Conservation (phyloP, 2,329 filamentous ascomycete species). For the Nigrospora oryzae region DNA sequence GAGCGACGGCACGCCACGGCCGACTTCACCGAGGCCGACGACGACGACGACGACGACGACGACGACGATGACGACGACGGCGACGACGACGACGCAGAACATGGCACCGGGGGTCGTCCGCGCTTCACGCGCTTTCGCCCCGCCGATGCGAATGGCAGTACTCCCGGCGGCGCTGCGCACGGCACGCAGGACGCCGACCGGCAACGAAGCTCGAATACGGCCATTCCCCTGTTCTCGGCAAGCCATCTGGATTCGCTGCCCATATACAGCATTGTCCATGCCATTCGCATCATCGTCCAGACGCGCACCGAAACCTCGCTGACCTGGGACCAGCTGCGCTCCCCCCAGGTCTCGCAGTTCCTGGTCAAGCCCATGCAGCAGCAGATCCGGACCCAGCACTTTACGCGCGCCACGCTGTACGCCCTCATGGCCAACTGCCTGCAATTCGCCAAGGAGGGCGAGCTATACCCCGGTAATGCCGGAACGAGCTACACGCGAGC, state of each 20-base stretch:
- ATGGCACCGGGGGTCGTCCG: conserved; percentile 11
- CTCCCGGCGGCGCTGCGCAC: neutral
- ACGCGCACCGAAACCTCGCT: conserved; percentile 84
- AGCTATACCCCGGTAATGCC: conserved; percentile 73
- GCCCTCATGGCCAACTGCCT: conserved; percentile 89
- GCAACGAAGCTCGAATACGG: conserved; percentile 15
- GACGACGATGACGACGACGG: conserved; percentile 16
- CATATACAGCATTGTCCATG: conserved; percentile 83
- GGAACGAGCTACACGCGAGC: conserved; percentile 78
- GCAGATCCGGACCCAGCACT: conserved; percentile 74
- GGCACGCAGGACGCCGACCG: conserved; percentile 13
- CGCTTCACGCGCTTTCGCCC: conserved; percentile 23
- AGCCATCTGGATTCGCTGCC: conserved; percentile 80
- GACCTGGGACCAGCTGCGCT: conserved; percentile 89
- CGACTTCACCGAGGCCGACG: conserved; percentile 57
- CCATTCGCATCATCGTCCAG: conserved; percentile 76
- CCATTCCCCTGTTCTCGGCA: conserved; percentile 73
- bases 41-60: conserved; percentile 36
- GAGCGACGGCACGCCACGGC: conserved; percentile 47
- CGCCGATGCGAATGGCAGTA: conserved; percentile 14
- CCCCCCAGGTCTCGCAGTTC: conserved; percentile 94
- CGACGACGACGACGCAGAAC: conserved; percentile 15
- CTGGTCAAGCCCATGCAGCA: conserved; percentile 92
- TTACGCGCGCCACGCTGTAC: conserved; percentile 79
- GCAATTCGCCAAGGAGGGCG: conserved; percentile 83